Percentiles rank a stretch among this genome's conserved stretches.
These are phyloP conservation scores for Scutellaria galericulata DNA, from an alignment of 257 asterid genomes.

Conservation along the genomic window DNA sequence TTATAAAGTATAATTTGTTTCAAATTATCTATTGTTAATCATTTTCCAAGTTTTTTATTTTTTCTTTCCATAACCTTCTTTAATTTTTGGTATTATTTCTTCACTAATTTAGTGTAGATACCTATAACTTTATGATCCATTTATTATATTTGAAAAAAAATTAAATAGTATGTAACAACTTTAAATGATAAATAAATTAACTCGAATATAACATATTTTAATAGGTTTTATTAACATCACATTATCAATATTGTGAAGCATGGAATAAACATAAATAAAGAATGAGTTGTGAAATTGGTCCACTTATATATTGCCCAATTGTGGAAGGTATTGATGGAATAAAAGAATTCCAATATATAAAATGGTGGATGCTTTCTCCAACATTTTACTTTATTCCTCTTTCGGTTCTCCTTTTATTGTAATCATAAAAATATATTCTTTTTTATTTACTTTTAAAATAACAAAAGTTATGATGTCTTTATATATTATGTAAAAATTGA, in stretches of 20 bases:
- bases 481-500: too few relatives aligned
- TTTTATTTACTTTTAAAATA: too few relatives aligned
- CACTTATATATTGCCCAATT: conserved; percentile 38
- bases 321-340: conserved; percentile 35
- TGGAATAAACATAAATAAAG: conserved; percentile 19
- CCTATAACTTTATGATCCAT: too few relatives aligned
- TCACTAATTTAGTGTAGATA: too few relatives aligned
- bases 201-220: neutral
- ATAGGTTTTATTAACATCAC: neutral
- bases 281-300: conserved; percentile 33
- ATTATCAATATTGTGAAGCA: neutral
- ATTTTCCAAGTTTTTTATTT: too few relatives aligned
- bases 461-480: too few relatives aligned
- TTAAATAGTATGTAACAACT: too few relatives aligned
- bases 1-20: too few relatives aligned
- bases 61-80: too few relatives aligned
- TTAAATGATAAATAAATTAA: neutral
- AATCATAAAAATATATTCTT: neutral
- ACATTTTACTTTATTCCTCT: conserved; percentile 41
- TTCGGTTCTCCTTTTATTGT: conserved; percentile 34
- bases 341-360: conserved; percentile 19
- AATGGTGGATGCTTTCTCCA: conserved; percentile 43
- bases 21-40: too few relatives aligned
- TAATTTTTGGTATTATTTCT: too few relatives aligned
- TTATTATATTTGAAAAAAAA: too few relatives aligned